These are phyloP conservation scores for Dactylonectria estremocensis DNA, from an alignment of 2,329 filamentous ascomycete genomes.

Conservation along the genomic window DNA sequence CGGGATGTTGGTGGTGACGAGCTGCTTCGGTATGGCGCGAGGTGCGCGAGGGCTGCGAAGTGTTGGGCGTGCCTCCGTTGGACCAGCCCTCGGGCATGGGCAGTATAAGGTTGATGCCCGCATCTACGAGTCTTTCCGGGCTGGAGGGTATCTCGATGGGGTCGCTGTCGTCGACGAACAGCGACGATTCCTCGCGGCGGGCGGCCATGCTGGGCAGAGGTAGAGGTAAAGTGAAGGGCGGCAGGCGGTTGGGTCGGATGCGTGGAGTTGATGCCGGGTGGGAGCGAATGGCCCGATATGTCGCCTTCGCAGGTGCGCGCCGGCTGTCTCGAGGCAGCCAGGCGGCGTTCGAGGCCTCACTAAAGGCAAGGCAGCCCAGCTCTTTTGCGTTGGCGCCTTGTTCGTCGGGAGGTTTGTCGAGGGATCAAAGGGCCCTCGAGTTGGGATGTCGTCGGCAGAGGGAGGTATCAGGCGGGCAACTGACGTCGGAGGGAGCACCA, in stretches of 20 bases:
- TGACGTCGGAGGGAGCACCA: not conserved
- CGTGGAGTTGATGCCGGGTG: not conserved
- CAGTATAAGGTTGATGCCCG: constrained; percentile 35
- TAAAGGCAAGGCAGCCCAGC: not conserved
- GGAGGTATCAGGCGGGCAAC: not conserved
- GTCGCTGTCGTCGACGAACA: constrained; percentile 42
- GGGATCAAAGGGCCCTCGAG: not conserved
- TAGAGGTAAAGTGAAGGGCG: constrained; percentile 3
- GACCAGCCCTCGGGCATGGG: constrained; percentile 32
- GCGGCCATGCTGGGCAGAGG: constrained; percentile 35
- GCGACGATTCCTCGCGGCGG: constrained; percentile 36
- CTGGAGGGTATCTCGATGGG: constrained; percentile 34
- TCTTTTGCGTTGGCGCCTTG: constrained; percentile 3
- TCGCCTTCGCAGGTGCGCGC: constrained; percentile 29
- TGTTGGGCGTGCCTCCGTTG: constrained; percentile 15
- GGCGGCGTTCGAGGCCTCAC: constrained; percentile 18
- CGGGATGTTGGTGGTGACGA: constrained; percentile 6
- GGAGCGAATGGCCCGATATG: not conserved
- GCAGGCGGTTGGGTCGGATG: not conserved
- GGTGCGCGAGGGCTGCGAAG: constrained; percentile 22
- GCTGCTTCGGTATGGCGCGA: constrained; percentile 27
- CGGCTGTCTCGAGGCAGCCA: constrained; percentile 13
- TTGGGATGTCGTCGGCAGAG: not conserved
- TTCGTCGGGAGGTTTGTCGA: not conserved
- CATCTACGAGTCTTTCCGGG: not conserved